Conservation (phyloP, 768 basidiomycete species). For the Lactifluus piperatus region DNA sequence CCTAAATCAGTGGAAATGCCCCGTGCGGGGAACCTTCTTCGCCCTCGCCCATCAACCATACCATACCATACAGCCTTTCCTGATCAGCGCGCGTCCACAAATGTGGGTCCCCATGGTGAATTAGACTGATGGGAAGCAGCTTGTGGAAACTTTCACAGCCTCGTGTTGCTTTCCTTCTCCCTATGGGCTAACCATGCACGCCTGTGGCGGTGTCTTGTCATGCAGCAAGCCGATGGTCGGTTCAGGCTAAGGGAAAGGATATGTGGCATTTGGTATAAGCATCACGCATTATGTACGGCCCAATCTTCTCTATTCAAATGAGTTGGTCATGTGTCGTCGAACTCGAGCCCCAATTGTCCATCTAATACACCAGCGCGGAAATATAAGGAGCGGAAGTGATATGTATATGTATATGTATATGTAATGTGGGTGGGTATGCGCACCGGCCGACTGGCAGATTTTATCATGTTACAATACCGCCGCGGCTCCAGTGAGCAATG, state of each 20-base stretch:
- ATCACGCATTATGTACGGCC: constrained; percentile 6
- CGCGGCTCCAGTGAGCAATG: constrained; percentile 2
- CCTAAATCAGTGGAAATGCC: too few species aligned
- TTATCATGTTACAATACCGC: constrained; percentile 1
- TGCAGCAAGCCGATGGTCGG: neutral
- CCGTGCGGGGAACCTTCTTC: too few species aligned
- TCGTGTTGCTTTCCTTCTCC: neutral
- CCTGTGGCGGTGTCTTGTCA: neutral
- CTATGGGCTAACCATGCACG: too few species aligned
- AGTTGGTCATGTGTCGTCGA: constrained; percentile 4
- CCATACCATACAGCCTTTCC: too few species aligned
- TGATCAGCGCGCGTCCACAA: neutral
- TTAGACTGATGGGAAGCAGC: neutral
- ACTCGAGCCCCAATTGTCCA: neutral
- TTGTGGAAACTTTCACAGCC: neutral
- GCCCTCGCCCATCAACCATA: too few species aligned
- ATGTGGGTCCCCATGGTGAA: neutral
- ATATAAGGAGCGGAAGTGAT: neutral
- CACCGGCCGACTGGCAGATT: neutral
- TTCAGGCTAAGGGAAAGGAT: neutral
- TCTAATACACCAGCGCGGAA: neutral
- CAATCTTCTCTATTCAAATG: neutral
- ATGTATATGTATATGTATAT: neutral
- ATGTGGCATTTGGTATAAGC: constrained; percentile 8
- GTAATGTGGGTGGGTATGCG: neutral